These are phyloP conservation scores for Vigna nakashimae DNA, from an alignment of 306 rosid genomes.

Conservation along the genomic window DNA sequence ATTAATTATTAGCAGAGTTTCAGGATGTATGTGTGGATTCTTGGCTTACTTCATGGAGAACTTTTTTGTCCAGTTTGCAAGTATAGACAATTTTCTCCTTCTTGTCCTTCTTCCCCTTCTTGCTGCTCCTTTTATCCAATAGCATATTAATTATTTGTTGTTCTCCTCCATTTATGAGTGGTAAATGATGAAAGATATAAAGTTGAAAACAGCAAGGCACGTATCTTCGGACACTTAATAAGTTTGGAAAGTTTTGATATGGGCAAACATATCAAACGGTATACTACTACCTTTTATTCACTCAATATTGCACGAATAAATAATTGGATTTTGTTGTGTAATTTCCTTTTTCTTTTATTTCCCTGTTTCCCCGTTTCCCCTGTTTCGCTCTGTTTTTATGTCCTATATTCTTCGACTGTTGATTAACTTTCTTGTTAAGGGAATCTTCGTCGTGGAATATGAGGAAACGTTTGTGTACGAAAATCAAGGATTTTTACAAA, in stretches of 20 bases:
- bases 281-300: not conserved
- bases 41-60: too few relatives aligned
- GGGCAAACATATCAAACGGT: slow-evolving; percentile 21
- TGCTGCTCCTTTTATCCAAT: too few relatives aligned
- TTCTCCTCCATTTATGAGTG: too few relatives aligned
- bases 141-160: too few relatives aligned
- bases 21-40: too few relatives aligned
- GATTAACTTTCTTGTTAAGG: slow-evolving; percentile 56
- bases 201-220: slow-evolving; percentile 56
- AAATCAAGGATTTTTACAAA: slow-evolving; percentile 47
- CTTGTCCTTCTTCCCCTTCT: too few relatives aligned
- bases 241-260: slow-evolving; percentile 38
- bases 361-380: not conserved
- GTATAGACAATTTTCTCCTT: too few relatives aligned
- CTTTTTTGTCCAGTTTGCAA: too few relatives aligned
- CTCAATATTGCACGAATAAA: slow-evolving; percentile 33
- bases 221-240: slow-evolving; percentile 53
- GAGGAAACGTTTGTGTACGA: slow-evolving; percentile 44
- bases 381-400: not conserved
- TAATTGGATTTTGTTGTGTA: not conserved
- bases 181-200: slow-evolving; percentile 27
- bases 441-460: slow-evolving; percentile 69
- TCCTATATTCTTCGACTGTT: slow-evolving; percentile 22
- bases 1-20: too few relatives aligned
- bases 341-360: not conserved